Percentiles rank a stretch among this genome's conserved stretches.
phyloP scores from a whole-genome alignment of 2,329 filamentous ascomycete genomes.

The Alternaria sp. region DNA sequence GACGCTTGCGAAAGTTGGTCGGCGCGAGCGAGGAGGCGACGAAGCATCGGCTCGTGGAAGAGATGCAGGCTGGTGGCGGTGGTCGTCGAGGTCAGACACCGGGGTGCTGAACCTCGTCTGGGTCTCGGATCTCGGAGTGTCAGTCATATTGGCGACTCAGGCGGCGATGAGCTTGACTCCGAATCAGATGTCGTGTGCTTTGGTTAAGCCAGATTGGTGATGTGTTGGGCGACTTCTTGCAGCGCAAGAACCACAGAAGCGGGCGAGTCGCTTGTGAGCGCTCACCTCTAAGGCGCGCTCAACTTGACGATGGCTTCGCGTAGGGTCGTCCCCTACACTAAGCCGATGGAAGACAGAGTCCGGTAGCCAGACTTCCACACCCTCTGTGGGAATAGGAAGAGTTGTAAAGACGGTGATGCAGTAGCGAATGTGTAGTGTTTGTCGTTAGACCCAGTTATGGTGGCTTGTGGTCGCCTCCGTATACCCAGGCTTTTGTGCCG shows the following conservation, averaged over 20 bases:
- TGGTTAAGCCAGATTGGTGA: conserved; percentile 17
- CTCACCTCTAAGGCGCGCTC: conserved; percentile 60
- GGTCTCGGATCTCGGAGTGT: conserved; percentile 72
- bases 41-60: conserved; percentile 68
- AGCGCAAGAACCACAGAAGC: conserved; percentile 40
- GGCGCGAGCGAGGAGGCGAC: conserved; percentile 58
- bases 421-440: conserved; percentile 23
- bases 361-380: conserved; percentile 40
- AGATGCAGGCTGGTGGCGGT: conserved; percentile 73
- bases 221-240: conserved; percentile 32
- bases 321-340: conserved; percentile 58
- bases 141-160: conserved; percentile 56
- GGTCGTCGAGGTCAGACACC: conserved; percentile 85
- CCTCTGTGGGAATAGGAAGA: conserved; percentile 33
- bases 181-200: conserved; percentile 18
- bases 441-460: conserved; percentile 78
- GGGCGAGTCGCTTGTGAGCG: conserved; percentile 63
- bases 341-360: conserved; percentile 42
- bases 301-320: conserved; percentile 60
- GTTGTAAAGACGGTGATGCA: conserved; percentile 26
- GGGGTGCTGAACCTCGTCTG: conserved; percentile 75
- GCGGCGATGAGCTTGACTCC: conserved; percentile 34
- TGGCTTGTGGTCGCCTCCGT: conserved; percentile 90
- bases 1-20: conserved; percentile 78
- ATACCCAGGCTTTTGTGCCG: conserved; percentile 92